Conservation (phyloP, 352 stramenopile species). For the Globisporangium heterothallicum region DNA sequence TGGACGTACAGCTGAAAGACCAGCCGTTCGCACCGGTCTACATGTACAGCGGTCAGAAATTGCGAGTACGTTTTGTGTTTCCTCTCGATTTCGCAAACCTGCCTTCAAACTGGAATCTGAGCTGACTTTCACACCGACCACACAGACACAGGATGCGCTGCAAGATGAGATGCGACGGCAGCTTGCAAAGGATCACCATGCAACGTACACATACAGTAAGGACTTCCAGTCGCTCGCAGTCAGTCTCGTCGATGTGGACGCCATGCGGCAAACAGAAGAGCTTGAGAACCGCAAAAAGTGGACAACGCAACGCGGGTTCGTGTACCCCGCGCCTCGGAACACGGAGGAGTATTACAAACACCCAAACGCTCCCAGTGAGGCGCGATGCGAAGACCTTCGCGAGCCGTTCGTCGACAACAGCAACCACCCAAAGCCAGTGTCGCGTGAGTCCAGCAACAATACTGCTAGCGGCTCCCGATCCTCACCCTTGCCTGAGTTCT, state of each 20-base stretch:
- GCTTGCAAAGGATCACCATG: slow-evolving; percentile 46
- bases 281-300: slow-evolving; percentile 45
- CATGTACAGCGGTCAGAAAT: slow-evolving; percentile 86
- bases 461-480: background rate
- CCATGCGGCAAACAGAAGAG: slow-evolving; percentile 46
- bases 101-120: no score
- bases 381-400: slow-evolving; percentile 77
- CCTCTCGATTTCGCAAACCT: background rate
- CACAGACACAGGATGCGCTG: slow-evolving; percentile 73
- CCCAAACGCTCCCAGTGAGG: slow-evolving; percentile 58
- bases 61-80: slow-evolving; percentile 36
- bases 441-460: slow-evolving; percentile 20
- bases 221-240: slow-evolving; percentile 86
- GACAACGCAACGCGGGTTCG: slow-evolving; percentile 84
- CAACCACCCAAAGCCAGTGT: slow-evolving; percentile 60
- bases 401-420: slow-evolving; percentile 83
- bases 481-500: slow-evolving; percentile 39
- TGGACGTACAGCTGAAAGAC: slow-evolving; percentile 18
- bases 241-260: slow-evolving; percentile 72
- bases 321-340: slow-evolving; percentile 73
- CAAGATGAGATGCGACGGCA: slow-evolving; percentile 73
- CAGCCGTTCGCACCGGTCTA: slow-evolving; percentile 42
- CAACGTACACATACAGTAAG: slow-evolving; percentile 82
- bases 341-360: slow-evolving; percentile 72
- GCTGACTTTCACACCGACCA: background rate